Conservation (phyloP, 2,329 filamentous ascomycete species). For the Xylariales sp. region DNA sequence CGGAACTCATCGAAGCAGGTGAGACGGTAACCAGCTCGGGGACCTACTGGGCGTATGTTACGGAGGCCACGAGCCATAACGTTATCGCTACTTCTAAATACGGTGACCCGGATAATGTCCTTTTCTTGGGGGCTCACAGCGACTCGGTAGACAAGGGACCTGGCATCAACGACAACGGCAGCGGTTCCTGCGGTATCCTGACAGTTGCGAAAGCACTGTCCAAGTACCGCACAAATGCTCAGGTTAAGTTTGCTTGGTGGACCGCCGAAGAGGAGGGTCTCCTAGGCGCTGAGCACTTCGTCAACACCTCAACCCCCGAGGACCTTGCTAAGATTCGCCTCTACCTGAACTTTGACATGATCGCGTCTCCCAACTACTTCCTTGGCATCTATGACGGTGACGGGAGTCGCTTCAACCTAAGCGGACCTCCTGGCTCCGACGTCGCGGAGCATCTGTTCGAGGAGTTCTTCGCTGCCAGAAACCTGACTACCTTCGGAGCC, state of each 20-base stretch:
- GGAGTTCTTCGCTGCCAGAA: constrained; percentile 59
- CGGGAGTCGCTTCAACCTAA: constrained; percentile 64
- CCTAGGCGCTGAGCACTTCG: constrained; percentile 69
- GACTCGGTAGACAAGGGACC: constrained; percentile 71
- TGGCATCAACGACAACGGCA: constrained; percentile 75
- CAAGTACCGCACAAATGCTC: constrained; percentile 66
- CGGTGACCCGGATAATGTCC: constrained; percentile 68
- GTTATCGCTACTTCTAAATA: constrained; percentile 69
- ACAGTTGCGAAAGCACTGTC: constrained; percentile 69
- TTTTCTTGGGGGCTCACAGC: constrained; percentile 70
- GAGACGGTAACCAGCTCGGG: constrained; percentile 39
- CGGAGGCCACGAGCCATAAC: constrained; percentile 57
- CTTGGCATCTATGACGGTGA: constrained; percentile 62
- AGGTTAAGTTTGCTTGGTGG: constrained; percentile 74
- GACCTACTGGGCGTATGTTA: constrained; percentile 45
- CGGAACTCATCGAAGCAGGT: constrained; percentile 32
- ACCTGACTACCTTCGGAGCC: constrained; percentile 66
- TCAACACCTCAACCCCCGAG: constrained; percentile 54
- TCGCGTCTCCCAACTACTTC: constrained; percentile 66
- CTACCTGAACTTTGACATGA: constrained; percentile 74
- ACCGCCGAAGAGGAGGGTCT: constrained; percentile 72
- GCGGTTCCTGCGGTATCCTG: constrained; percentile 67
- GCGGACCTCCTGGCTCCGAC: constrained; percentile 66
- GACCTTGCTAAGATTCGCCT: constrained; percentile 68
- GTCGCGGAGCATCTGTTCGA: constrained; percentile 65